A percentile compares a stretch with the other conserved stretches of the same genome.
Evolutionary conservation across 306 rosid genomes (phyloP).

Genomic region (Castanea crenata): DNA sequence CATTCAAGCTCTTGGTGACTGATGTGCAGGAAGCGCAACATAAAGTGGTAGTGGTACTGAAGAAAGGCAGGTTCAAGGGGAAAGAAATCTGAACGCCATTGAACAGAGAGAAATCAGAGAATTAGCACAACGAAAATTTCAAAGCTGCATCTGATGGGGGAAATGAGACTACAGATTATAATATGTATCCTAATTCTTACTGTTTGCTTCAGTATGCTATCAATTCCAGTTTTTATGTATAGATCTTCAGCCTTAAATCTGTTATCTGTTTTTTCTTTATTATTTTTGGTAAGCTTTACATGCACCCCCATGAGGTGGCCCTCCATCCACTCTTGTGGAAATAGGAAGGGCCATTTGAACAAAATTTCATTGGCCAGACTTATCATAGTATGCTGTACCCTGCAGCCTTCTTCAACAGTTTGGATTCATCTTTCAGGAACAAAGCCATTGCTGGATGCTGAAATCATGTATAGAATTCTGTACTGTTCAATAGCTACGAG

Average conservation of each 20-base stretch:
- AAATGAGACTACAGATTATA: constrained; percentile 35
- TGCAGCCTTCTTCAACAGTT: too few species aligned
- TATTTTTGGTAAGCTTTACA: too few species aligned
- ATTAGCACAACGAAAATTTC: constrained; percentile 60
- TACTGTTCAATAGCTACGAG: too few species aligned
- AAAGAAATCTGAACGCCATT: constrained; percentile 43
- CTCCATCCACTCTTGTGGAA: too few species aligned
- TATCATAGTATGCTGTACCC: too few species aligned
- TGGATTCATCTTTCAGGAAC: too few species aligned
- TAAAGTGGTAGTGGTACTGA: constrained; percentile 47
- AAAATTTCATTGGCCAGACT: too few species aligned
- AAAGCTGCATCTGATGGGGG: constrained; percentile 40
- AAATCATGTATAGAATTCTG: not conserved
- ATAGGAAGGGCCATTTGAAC: too few species aligned
- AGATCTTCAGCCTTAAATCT: not conserved
- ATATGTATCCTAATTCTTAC: constrained; percentile 52
- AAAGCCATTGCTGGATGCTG: not conserved
- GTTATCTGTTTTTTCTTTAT: not conserved
- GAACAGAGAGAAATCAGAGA: constrained; percentile 62
- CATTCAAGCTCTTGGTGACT: constrained; percentile 19
- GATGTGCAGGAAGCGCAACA: constrained; percentile 55
- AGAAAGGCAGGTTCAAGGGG: constrained; percentile 57
- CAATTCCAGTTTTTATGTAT: constrained; percentile 17
- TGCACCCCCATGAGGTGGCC: too few species aligned
- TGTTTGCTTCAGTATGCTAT: constrained; percentile 22